Evolutionary conservation across 2,329 filamentous ascomycete genomes (phyloP).

Genomic region (Chrysoporthe puriensis): DNA sequence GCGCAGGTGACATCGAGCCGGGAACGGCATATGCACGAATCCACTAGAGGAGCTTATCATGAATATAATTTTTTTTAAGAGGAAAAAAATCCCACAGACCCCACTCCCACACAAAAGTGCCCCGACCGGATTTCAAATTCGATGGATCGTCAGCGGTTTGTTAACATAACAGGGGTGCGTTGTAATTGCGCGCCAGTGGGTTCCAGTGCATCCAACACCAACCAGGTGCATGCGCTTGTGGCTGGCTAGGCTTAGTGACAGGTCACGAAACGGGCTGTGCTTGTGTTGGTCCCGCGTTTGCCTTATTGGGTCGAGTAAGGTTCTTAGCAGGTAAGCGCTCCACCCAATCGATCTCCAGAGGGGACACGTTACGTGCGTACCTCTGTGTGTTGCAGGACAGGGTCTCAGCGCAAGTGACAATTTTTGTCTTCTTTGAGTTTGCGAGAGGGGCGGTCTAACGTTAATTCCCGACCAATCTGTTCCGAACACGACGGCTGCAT

Average conservation of each 20-base stretch:
- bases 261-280: background rate
- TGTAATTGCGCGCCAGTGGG: conserved; percentile 4
- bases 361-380: background rate
- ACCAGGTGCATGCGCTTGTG: conserved; percentile 2
- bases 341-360: background rate
- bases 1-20: conserved; percentile 1
- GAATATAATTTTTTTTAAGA: background rate
- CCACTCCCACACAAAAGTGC: background rate
- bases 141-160: background rate
- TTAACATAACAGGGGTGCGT: conserved; percentile 8
- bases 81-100: background rate
- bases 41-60: conserved; percentile 6
- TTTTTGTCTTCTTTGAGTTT: conserved; percentile 4
- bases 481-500: conserved; percentile 14
- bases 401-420: background rate
- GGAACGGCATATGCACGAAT: conserved; percentile 1
- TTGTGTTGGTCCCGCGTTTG: background rate
- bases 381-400: background rate
- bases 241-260: conserved; percentile 4
- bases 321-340: conserved; percentile 2
- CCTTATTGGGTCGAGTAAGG: conserved; percentile 2
- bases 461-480: conserved; percentile 9
- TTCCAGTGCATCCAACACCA: conserved; percentile 5
- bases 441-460: conserved; percentile 7
- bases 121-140: background rate